Base-by-base conservation (phyloP, 495 filamentous ascomycete genomes). In the Trichoderma erinaceum region DNA sequence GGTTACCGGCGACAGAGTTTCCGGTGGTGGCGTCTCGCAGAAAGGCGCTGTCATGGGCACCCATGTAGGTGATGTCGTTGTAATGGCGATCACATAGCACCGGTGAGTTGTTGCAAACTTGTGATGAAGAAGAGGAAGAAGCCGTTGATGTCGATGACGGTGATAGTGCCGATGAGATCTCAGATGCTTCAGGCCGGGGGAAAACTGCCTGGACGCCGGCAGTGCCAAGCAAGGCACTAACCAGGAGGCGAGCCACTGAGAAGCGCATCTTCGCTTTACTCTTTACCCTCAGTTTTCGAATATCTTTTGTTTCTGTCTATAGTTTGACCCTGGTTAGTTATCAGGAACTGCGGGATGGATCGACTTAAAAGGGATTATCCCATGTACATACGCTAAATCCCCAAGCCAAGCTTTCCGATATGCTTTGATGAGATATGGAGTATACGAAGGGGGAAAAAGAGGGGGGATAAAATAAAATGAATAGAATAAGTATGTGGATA, bases 11-110 rank as follows among this genome's bases (percentile, higher is more conserved):
- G 8, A 85, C 76, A 18, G 85, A 80, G 66, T 84, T 80, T 38
- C 82, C 82, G 5, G 83, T 85, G 66, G 73, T 76, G 7, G 70
- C 73, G 66, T 86, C 81, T 7, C 83, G 77, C 46, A 91, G 83
- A 73, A 92, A 92, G 66, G 89, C 74, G 41, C 83, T 84, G 74
- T 91, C 85, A 75, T 92, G 90, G 32, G 89, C 84, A 23, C 89
- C 90, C 72, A 91, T 80, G 70, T 88, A 82, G 1, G 88, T 88
- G 69, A 92, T 78, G 66, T 88, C 86, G 73, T 82, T 85, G 79
- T 90, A 91, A 7, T 79, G 74, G 16, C 85, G 84, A 63, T 73
- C 72, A 77, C 89, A 91, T 68, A 89, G 84, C 58, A 81, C 75
- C 3, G 86, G 78, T 41, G 83, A 86, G 78, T 89, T 90, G 73